A percentile compares a stretch with the other conserved stretches of the same genome.
Evolutionary conservation across 2,329 filamentous ascomycete species (phyloP).

Genomic region (Coniochaeta sp.): DNA sequence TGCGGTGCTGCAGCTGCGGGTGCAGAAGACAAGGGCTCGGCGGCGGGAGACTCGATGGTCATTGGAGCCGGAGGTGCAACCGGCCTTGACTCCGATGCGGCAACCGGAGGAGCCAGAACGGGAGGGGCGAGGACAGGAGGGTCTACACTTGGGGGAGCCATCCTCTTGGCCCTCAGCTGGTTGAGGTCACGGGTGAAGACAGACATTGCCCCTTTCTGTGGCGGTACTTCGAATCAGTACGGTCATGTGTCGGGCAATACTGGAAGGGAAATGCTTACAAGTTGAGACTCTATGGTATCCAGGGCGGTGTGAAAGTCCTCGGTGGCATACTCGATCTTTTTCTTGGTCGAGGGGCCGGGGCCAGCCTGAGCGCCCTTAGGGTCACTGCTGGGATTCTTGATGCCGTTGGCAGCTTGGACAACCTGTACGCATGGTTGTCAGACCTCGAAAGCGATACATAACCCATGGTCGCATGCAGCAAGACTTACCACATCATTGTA

Average conservation of each 20-base stretch:
- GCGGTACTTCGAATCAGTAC: too few species aligned
- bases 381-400: constrained; percentile 41
- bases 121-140: constrained; percentile 9
- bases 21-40: constrained; percentile 5
- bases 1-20: background rate
- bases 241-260: too few species aligned
- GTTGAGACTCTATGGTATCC: constrained; percentile 47
- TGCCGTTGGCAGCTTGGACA: constrained; percentile 51
- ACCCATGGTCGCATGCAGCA: background rate
- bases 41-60: constrained; percentile 9
- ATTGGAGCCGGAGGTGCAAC: constrained; percentile 16
- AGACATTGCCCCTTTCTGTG: constrained; percentile 44
- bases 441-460: background rate
- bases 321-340: constrained; percentile 41
- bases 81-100: constrained; percentile 7
- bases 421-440: constrained; percentile 31
- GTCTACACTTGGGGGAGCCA: constrained; percentile 13
- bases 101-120: constrained; percentile 7
- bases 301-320: constrained; percentile 40
- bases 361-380: constrained; percentile 29
- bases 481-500: constrained; percentile 45
- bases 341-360: constrained; percentile 23
- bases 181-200: constrained; percentile 49
- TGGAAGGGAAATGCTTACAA: constrained; percentile 9
- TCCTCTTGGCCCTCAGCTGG: constrained; percentile 23